Percentiles rank a stretch among this genome's conserved stretches.
Conservation (phyloP, 192 early-diverging fungal genomes). For the Dissophora ornata region DNA sequence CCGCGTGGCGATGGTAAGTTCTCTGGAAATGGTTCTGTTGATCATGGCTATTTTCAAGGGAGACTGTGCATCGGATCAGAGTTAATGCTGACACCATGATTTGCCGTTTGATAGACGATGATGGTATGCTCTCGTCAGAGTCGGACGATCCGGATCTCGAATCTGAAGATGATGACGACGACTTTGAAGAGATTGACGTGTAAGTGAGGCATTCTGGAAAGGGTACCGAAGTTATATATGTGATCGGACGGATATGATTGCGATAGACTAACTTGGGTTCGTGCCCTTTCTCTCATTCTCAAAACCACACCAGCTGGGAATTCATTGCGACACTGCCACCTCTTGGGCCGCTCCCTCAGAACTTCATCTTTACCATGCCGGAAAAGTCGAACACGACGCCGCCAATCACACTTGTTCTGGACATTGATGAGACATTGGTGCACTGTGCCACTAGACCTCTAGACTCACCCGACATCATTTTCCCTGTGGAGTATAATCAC, state of each 20-base stretch:
- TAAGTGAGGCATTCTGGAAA: neutral
- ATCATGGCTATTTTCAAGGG: too few relatives aligned
- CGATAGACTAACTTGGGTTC: too few relatives aligned
- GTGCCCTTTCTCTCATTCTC: neutral
- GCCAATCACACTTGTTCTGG: constrained; percentile 73
- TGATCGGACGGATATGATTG: too few relatives aligned
- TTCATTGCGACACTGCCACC: constrained; percentile 73
- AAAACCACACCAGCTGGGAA: constrained; percentile 29
- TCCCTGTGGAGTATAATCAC: constrained; percentile 74
- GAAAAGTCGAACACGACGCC: constrained; percentile 70
- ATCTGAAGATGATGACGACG: constrained; percentile 54
- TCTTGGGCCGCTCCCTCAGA: constrained; percentile 63
- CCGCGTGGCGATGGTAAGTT: constrained; percentile 44
- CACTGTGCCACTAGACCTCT: constrained; percentile 68
- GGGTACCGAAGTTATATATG: neutral
- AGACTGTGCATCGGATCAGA: too few relatives aligned
- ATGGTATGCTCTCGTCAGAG: constrained; percentile 49
- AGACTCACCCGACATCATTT: constrained; percentile 69
- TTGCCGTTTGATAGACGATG: constrained; percentile 48
- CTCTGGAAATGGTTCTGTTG: too few relatives aligned
- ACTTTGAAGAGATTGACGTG: constrained; percentile 54
- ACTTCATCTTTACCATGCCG: constrained; percentile 66
- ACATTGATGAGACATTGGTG: constrained; percentile 78
- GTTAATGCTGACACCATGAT: too few relatives aligned
- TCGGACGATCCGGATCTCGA: constrained; percentile 50